A percentile compares a stretch with the other conserved stretches of the same genome.
Conservation (phyloP, 805 yeast genomes). For the Monosporozyma solicola region DNA sequence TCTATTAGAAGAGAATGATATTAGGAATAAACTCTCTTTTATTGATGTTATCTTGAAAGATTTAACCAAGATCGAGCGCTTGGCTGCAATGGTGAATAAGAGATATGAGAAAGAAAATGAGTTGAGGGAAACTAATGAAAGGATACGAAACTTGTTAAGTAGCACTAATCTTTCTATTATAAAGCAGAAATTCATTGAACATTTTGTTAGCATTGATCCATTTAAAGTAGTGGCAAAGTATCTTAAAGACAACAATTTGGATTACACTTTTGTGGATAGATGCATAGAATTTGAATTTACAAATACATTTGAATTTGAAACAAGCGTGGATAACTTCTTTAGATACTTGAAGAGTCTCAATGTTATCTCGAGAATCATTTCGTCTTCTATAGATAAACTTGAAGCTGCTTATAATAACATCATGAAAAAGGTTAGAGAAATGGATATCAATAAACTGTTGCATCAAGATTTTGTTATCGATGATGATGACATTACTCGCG, state of each 20-base stretch:
- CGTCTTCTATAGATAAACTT: constrained; percentile 10
- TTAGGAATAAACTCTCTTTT: constrained; percentile 32
- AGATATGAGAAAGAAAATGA: constrained; percentile 22
- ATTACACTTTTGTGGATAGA: constrained; percentile 9
- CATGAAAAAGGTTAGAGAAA: constrained; percentile 5
- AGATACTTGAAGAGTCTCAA: constrained; percentile 6
- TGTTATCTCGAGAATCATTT: constrained; percentile 10
- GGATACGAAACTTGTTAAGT: constrained; percentile 3
- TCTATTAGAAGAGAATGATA: constrained; percentile 33
- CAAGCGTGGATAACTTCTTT: constrained; percentile 11
- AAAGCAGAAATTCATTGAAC: constrained; percentile 13
- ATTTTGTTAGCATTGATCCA: constrained; percentile 20
- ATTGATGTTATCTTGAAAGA: constrained; percentile 35
- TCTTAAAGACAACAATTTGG: background rate
- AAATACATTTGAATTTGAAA: constrained; percentile 4
- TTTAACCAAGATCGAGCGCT: constrained; percentile 31
- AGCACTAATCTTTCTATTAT: constrained; percentile 24
- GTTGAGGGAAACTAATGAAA: constrained; percentile 5
- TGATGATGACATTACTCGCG: constrained; percentile 11
- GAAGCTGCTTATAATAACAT: constrained; percentile 6
- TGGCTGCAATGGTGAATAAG: constrained; percentile 31
- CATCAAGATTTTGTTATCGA: constrained; percentile 24
- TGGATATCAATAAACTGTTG: constrained; percentile 9
- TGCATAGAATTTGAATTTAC: constrained; percentile 8
- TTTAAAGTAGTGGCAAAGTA: constrained; percentile 20